phyloP scores from a whole-genome alignment of 2,329 filamentous ascomycete species.

The Diplodia corticola region DNA sequence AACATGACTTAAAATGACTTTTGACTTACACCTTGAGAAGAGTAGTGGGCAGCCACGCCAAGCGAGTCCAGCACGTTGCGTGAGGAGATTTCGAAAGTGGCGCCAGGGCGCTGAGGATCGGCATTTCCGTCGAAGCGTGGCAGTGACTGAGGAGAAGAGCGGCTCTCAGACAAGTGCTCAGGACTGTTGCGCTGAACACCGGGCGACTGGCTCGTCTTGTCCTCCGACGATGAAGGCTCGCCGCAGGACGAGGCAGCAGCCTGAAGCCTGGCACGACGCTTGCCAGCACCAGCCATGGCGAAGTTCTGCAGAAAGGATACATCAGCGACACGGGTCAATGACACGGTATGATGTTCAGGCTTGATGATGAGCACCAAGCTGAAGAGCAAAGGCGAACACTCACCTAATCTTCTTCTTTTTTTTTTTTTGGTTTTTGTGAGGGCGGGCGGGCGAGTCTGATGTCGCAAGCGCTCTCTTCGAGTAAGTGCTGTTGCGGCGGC shows the following conservation, averaged over 20 bases:
- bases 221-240: conserved; percentile 5
- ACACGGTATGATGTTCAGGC: background rate
- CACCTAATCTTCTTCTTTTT: background rate
- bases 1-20: background rate
- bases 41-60: conserved; percentile 37
- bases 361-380: background rate
- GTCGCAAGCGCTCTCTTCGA: background rate
- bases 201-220: background rate
- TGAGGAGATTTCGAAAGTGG: conserved; percentile 26
- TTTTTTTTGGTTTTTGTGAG: background rate
- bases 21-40: conserved; percentile 38
- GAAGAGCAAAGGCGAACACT: background rate
- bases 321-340: background rate
- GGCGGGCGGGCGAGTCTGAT: background rate
- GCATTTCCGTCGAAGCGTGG: conserved; percentile 39
- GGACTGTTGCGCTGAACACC: conserved; percentile 19
- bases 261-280: conserved; percentile 37
- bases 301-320: background rate
- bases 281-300: conserved; percentile 42
- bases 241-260: conserved; percentile 33
- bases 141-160: conserved; percentile 33
- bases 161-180: conserved; percentile 18
- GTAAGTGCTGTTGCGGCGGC: background rate
- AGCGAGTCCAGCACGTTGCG: conserved; percentile 41
- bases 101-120: conserved; percentile 28